phyloP scores from a whole-genome alignment of 2,329 filamentous ascomycete species.

The Cryphonectria naterciae region DNA sequence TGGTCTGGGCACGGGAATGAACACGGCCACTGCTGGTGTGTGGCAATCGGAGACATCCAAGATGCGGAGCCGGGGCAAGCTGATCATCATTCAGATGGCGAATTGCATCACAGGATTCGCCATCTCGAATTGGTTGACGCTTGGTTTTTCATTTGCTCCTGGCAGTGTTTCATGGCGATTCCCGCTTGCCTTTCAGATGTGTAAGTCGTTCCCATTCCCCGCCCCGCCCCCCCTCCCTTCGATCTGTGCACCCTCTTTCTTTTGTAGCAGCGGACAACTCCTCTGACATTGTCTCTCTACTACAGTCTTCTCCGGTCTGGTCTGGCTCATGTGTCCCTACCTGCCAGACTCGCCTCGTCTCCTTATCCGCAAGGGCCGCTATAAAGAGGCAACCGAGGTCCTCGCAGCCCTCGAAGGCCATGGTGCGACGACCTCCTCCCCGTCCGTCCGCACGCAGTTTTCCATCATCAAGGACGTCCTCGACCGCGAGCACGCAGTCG shows the following conservation, averaged over 20 bases:
- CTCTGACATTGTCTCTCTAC: slow-evolving; percentile 31
- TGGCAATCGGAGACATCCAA: slow-evolving; percentile 33
- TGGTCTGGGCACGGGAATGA: slow-evolving; percentile 31
- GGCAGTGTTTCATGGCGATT: slow-evolving; percentile 32
- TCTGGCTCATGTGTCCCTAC: slow-evolving; percentile 30
- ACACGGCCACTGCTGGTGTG: slow-evolving; percentile 31
- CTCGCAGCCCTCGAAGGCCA: slow-evolving; percentile 36
- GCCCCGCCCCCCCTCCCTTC: too few species aligned
- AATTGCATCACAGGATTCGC: slow-evolving; percentile 44
- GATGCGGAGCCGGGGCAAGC: slow-evolving; percentile 32
- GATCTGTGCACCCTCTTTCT: not conserved
- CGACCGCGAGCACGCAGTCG: slow-evolving; percentile 49
- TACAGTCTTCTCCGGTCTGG: slow-evolving; percentile 41
- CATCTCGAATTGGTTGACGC: slow-evolving; percentile 39
- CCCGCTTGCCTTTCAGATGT: slow-evolving; percentile 37
- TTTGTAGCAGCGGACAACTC: slow-evolving; percentile 25
- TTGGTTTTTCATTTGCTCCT: slow-evolving; percentile 30
- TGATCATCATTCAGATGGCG: slow-evolving; percentile 37
- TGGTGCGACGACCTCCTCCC: slow-evolving; percentile 36
- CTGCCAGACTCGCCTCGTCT: slow-evolving; percentile 32
- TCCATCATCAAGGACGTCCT: slow-evolving; percentile 43
- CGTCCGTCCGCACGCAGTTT: slow-evolving; percentile 38
- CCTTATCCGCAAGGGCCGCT: slow-evolving; percentile 31
- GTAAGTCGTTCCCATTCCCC: slow-evolving; percentile 31
- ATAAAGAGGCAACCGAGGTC: slow-evolving; percentile 31